Evolutionary conservation across 768 basidiomycete genomes (phyloP), one percentile per base, ranked within the genome.

Genomic region (Boletus rubropictus): DNA sequence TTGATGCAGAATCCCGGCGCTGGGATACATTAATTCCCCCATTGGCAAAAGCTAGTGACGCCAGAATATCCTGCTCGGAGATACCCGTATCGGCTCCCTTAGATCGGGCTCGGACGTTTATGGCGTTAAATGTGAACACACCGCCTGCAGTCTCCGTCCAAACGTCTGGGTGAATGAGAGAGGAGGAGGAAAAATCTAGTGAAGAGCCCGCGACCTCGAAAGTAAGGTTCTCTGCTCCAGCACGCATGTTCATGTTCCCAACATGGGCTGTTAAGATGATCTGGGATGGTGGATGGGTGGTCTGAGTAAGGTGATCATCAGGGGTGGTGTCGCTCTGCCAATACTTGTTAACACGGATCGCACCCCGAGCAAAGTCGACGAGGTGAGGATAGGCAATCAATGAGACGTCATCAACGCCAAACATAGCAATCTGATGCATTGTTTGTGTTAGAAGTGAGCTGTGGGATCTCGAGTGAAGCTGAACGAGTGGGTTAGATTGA

Each of bases 171-270:
- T 49, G 18, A 40, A 52, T 33, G 11, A 61, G 45, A 49, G 44
- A 52, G 3, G 56, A 51, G 61, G 48, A 55, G 52, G 40, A 64
- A 57, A 41, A 53, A 51, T 52, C 42, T 5, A 64, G 27, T 7
- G 53, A 63, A 34, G 62, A 65, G 21, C 77, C 57, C 14, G 75
- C 76, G 45, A 83, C 72, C 43, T 84, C 86, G 45, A 86, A 75
- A 15, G 78, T 69, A 24, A 89, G 69, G 56, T 81, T 87, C 57
- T 84, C 82, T 7, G 86, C 84, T 5, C 78, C 81, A 7, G 84
- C 84, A 45, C 75, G 77, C n/a, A 86, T 57, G 22, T 71, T 72
- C 35, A 84, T 52, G 7, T 60, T 69, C 7, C 65, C 69, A 39
- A 83, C 54, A 29, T 66, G 65, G 6, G 76, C 58, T 5, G 73